These are phyloP conservation scores for Cyclostephanos tholiformis DNA, from an alignment of 108 stramenopile genomes.

Conservation along the genomic window DNA sequence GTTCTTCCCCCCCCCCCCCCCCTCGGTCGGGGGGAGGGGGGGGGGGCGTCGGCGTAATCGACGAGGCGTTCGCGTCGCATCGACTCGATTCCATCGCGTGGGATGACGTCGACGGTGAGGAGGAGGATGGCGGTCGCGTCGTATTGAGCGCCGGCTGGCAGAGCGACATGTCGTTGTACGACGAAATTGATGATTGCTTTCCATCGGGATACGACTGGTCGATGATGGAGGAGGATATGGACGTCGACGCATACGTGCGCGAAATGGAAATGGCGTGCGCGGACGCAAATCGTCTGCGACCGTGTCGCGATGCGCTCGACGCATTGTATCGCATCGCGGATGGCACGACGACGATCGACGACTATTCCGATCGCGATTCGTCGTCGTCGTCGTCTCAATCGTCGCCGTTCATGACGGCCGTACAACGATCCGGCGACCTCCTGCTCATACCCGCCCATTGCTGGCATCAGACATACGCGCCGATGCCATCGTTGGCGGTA, in stretches of 20 bases:
- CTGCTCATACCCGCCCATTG: constrained; percentile 65
- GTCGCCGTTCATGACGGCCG: constrained; percentile 24
- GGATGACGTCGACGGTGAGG: constrained; percentile 23
- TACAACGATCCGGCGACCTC: constrained; percentile 67
- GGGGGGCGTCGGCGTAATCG: constrained; percentile 35
- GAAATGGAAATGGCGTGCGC: constrained; percentile 22
- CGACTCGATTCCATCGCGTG: constrained; percentile 61
- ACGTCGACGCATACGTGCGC: constrained; percentile 2
- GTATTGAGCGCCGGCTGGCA: constrained; percentile 66
- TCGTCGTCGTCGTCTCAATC: background rate
- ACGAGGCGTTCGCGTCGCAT: constrained; percentile 52
- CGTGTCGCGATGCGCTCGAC: constrained; percentile 10
- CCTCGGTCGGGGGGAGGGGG: too few relatives aligned
- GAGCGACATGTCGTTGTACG: constrained; percentile 57
- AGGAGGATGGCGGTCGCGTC: background rate
- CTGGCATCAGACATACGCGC: constrained; percentile 71
- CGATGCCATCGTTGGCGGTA: constrained; percentile 57
- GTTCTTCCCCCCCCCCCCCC: constrained; percentile 30
- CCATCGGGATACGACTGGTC: constrained; percentile 33
- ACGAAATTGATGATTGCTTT: constrained; percentile 20
- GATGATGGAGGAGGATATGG: constrained; percentile 27
- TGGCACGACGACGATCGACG: background rate
- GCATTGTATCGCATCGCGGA: constrained; percentile 10
- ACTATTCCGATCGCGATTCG: background rate
- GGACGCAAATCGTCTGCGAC: constrained; percentile 14